A percentile compares a stretch with the other conserved stretches of the same genome.
Conservation (phyloP, 1,139 yeast genomes). For the Pichia sp. region DNA sequence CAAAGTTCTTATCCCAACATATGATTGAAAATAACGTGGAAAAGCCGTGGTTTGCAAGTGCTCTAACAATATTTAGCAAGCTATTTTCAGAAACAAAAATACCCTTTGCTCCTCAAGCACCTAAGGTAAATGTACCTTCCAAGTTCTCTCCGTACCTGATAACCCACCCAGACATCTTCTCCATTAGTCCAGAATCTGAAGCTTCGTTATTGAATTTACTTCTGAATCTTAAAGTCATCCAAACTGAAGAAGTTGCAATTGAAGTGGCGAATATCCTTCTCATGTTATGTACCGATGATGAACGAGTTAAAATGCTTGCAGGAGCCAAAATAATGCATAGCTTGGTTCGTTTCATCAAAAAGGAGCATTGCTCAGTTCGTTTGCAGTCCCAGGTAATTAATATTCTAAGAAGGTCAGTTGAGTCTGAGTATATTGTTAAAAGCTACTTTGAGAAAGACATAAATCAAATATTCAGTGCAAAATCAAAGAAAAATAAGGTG, state of each 20-base stretch:
- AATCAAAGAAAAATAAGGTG: conserved; percentile 12
- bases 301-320: conserved; percentile 39
- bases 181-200: conserved; percentile 34
- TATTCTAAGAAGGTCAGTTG: conserved; percentile 67
- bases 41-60: conserved; percentile 48
- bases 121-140: conserved; percentile 22
- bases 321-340: conserved; percentile 37
- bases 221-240: conserved; percentile 37
- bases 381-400: conserved; percentile 38
- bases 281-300: conserved; percentile 46
- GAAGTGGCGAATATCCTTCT: conserved; percentile 51
- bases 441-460: conserved; percentile 49
- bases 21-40: conserved; percentile 38
- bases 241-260: conserved; percentile 44
- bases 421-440: conserved; percentile 49
- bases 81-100: conserved; percentile 43
- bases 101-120: conserved; percentile 35
- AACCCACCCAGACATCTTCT: conserved; percentile 29
- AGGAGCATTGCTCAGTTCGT: conserved; percentile 29
- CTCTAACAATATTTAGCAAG: conserved; percentile 48
- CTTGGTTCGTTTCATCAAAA: conserved; percentile 31
- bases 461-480: conserved; percentile 28
- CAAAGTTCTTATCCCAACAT: conserved; percentile 37
- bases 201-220: conserved; percentile 42
- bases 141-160: conserved; percentile 16